phyloP scores from a whole-genome alignment of 106 monocot species.

The Platanthera guangdongensis region DNA sequence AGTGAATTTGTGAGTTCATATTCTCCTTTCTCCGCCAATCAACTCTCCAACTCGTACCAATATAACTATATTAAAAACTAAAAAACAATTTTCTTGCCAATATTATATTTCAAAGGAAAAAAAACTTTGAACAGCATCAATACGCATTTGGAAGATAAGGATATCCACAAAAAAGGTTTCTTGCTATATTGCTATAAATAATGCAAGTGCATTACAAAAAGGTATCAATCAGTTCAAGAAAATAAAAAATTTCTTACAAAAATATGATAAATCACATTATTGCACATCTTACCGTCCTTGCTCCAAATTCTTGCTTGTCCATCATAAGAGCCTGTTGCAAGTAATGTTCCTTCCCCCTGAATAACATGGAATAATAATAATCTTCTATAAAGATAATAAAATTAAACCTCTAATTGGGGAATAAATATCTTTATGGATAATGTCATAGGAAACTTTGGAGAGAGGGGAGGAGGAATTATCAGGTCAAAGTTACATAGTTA shows the following conservation, averaged over 20 bases:
- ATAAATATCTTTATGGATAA: background rate
- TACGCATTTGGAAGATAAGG: background rate
- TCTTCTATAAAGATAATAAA: background rate
- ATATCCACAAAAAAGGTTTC: background rate
- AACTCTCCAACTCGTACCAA: background rate
- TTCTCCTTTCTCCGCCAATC: no score
- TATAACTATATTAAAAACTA: background rate
- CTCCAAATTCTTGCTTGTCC: conserved; percentile 97
- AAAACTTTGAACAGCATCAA: background rate
- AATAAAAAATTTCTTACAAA: background rate
- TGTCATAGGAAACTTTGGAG: background rate
- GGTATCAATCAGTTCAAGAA: background rate
- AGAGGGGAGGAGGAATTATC: no score
- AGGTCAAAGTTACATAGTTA: background rate
- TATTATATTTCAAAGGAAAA: background rate
- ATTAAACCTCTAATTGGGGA: background rate
- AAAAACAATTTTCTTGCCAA: background rate
- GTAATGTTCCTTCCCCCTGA: conserved; percentile 83
- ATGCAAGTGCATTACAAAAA: background rate
- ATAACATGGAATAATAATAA: background rate
- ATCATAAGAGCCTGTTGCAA: conserved; percentile 98
- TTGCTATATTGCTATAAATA: background rate
- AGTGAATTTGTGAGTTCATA: no score
- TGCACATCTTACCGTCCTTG: conserved; percentile 53
- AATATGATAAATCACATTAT: background rate